Conservation (phyloP, 1,139 yeast species). For the Geotrichum restrictum region DNA sequence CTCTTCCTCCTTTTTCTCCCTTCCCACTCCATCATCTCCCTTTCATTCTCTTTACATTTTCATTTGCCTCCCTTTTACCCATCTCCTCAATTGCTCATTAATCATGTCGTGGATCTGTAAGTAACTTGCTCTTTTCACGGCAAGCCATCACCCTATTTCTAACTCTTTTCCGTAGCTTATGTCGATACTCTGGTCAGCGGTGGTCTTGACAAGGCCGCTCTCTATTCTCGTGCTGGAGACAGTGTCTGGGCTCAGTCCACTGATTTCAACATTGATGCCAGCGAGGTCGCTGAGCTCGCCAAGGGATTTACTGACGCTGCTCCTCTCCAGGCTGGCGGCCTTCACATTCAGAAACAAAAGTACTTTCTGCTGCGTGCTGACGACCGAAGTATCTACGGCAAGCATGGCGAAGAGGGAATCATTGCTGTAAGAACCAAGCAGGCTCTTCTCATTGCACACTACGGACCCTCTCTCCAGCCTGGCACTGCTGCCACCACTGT, state of each 20-base stretch:
- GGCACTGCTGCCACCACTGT: conserved; percentile 94
- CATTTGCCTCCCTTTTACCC: not conserved
- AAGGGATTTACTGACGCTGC: conserved; percentile 77
- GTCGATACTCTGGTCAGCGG: conserved; percentile 87
- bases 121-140: not conserved
- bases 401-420: conserved; percentile 81
- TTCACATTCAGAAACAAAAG: conserved; percentile 80
- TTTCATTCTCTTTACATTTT: too few species aligned
- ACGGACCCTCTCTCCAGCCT: conserved; percentile 74
- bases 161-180: conserved; percentile 54
- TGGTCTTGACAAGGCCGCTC: conserved; percentile 85
- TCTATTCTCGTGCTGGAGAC: conserved; percentile 92
- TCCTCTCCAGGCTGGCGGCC: conserved; percentile 74
- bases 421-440: conserved; percentile 90
- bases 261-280: conserved; percentile 56
- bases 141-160: not conserved
- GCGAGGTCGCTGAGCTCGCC: conserved; percentile 72
- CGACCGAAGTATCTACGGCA: conserved; percentile 90
- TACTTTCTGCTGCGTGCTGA: conserved; percentile 87
- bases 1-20: conserved; percentile 2
- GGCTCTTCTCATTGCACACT: conserved; percentile 89
- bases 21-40: conserved; percentile 9
- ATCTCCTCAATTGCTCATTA: not conserved
- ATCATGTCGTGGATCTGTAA: conserved; percentile 22
- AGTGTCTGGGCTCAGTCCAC: conserved; percentile 89